Evolutionary conservation across 2,329 filamentous ascomycete species (phyloP), one percentile per base, ranked within the genome.

Genomic region (Penicillium sp.): DNA sequence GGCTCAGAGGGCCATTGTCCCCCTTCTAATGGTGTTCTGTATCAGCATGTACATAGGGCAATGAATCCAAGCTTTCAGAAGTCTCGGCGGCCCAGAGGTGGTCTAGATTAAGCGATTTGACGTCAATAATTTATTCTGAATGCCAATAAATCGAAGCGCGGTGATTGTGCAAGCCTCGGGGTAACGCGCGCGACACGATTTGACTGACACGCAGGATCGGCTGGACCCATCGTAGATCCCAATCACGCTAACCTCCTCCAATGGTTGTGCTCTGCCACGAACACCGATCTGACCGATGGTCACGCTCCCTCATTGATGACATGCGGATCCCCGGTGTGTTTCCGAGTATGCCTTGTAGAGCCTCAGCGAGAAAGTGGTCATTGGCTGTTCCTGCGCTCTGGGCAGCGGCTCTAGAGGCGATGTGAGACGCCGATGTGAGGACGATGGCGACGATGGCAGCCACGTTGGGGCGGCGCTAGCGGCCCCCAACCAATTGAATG

Each of bases 391-490:
- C 18, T 6, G 23, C 15, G 26, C 43, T 45, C 59, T 62, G 62
- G 58, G 61, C 61, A 54, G 61, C 61, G 61, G 58, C 54, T 62
- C 52, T 41, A 61, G 61, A 54, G 52, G 39, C 44, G 43, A 49
- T 54, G 44, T 61, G 58, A 62, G 56, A 59, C 59, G 58, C 49
- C 29, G 26, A 24, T 38, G 28, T 21, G 49, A 28, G 33, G n/a
- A 43, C 31, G 31, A 49, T 34, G 53, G 49, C 42, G n/a, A 43
- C 31, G 31, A 49, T 34, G 53, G 49, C 41, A 50, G 43, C 42
- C 29, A 51, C 42, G 46, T 45, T 47, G 45, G 52, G 53, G 48
- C 54, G 50, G 47, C 53, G 34, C 47, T 57, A 58, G 51, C 47
- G 41, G 26, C 29, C 39, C 38, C 9, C 45, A 58, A 42, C 61